phyloP scores from a whole-genome alignment of 2,329 filamentous ascomycete genomes.

The Exophiala dermatitidis region DNA sequence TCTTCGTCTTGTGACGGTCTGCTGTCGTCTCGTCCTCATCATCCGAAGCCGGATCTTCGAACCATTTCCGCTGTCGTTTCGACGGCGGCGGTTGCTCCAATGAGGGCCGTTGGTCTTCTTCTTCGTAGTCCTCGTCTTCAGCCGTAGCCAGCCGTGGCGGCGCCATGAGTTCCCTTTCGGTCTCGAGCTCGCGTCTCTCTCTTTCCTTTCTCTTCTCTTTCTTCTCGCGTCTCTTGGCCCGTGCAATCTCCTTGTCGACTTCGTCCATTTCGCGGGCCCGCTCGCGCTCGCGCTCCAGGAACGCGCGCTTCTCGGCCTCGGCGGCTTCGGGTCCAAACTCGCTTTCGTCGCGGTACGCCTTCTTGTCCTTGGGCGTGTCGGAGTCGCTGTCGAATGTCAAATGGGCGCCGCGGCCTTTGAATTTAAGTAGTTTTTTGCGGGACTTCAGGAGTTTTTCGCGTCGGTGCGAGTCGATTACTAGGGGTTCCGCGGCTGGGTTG shows the following conservation, averaged over 20 bases:
- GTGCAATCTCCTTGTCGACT: slow-evolving; percentile 72
- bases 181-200: slow-evolving; percentile 27
- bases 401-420: slow-evolving; percentile 78
- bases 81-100: neutral
- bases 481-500: slow-evolving; percentile 58
- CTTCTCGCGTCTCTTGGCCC: slow-evolving; percentile 58
- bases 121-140: slow-evolving; percentile 10
- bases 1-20: slow-evolving; percentile 18
- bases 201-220: slow-evolving; percentile 39
- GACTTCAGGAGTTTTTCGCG: slow-evolving; percentile 90
- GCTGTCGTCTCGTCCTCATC: slow-evolving; percentile 28
- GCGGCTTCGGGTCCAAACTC: slow-evolving; percentile 70
- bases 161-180: slow-evolving; percentile 31
- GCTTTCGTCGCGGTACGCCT: slow-evolving; percentile 80
- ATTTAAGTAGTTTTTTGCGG: slow-evolving; percentile 88
- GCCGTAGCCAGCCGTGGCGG: slow-evolving; percentile 22
- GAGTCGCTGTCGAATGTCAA: slow-evolving; percentile 76
- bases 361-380: slow-evolving; percentile 61
- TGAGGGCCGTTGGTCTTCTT: slow-evolving; percentile 11
- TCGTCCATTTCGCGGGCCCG: slow-evolving; percentile 69
- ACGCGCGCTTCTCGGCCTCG: slow-evolving; percentile 58
- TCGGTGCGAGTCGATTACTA: slow-evolving; percentile 88
- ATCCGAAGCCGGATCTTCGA: slow-evolving; percentile 28
- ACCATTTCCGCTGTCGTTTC: slow-evolving; percentile 39
- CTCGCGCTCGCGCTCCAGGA: slow-evolving; percentile 67